Percentiles rank a stretch among this genome's conserved stretches.
These are phyloP conservation scores for Fusarium humuli DNA, from an alignment of 2,329 filamentous ascomycete genomes.

Conservation along the genomic window DNA sequence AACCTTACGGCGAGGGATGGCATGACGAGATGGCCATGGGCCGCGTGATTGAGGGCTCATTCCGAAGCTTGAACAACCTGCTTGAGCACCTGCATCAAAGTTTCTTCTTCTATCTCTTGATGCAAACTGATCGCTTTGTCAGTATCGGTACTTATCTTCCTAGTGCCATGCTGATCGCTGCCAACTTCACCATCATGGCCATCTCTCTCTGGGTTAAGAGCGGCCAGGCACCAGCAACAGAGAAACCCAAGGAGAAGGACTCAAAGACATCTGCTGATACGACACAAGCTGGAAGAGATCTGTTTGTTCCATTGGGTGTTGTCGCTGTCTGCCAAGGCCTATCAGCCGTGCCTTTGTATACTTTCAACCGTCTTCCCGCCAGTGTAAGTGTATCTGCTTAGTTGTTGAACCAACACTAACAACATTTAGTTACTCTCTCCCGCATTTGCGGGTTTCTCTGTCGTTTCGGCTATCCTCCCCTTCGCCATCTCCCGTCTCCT, in stretches of 20 bases:
- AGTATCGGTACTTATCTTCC: conserved; percentile 98
- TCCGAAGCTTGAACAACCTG: conserved; percentile 94
- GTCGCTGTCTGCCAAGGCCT: conserved; percentile 80
- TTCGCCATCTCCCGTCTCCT: conserved; percentile 67
- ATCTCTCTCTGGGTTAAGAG: conserved; percentile 95
- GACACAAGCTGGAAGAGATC: conserved; percentile 65
- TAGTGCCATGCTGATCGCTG: conserved; percentile 95
- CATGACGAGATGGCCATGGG: conserved; percentile 98
- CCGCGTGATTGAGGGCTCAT: conserved; percentile 87
- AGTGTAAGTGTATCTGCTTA: conserved; percentile 62
- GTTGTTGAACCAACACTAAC: conserved; percentile 7
- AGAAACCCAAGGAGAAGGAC: conserved; percentile 45
- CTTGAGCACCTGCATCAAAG: conserved; percentile 97
- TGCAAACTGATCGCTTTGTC: conserved; percentile 92
- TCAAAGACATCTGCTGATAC: conserved; percentile 46
- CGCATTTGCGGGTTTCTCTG: conserved; percentile 69
- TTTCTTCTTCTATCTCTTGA: conserved; percentile 98
- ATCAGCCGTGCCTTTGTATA: conserved; percentile 82
- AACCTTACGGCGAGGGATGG: conserved; percentile 91
- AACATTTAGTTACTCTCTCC: conserved; percentile 65
- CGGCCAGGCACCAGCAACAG: conserved; percentile 63
- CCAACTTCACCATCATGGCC: conserved; percentile 95
- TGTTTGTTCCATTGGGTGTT: conserved; percentile 79
- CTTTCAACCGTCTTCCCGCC: conserved; percentile 81
- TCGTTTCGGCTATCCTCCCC: conserved; percentile 67